Conservation (phyloP, 1,284 basidiomycete genomes). For the Cystobasidium sp. region DNA sequence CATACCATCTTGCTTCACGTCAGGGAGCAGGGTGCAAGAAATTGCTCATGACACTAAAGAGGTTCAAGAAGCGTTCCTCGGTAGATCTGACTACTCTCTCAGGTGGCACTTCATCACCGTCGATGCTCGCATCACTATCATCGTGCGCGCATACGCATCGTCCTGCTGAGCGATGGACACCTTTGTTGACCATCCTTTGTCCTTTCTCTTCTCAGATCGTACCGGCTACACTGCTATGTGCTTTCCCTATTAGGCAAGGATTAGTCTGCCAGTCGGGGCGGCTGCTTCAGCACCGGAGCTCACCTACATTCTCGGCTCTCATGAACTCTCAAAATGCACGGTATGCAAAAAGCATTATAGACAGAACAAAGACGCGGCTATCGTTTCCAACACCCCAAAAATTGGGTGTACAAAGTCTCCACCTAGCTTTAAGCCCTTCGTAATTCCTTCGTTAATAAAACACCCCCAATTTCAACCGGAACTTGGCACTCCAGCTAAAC, state of each 20-base stretch:
- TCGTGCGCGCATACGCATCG: no score
- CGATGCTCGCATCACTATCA: no score
- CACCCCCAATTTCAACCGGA: constrained; percentile 1
- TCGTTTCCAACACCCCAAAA: constrained; percentile 2
- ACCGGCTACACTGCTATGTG: constrained; percentile 1
- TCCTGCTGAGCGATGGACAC: no score
- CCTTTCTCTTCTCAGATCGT: constrained; percentile 2
- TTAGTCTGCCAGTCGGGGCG: constrained; percentile 1
- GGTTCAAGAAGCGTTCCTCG: no score
- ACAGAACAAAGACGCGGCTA: constrained; percentile 1
- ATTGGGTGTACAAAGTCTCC: constrained; percentile 1
- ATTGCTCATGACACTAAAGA: no score
- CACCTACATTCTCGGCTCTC: constrained; percentile 1
- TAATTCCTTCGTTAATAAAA: background rate
- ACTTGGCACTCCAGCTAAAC: constrained; percentile 1
- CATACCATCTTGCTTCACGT: no score
- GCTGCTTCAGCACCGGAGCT: constrained; percentile 1
- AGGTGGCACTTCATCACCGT: no score
- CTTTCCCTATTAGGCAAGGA: background rate
- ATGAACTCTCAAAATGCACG: constrained; percentile 1
- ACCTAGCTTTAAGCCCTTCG: constrained; percentile 1
- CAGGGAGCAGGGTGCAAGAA: no score
- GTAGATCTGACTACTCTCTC: no score
- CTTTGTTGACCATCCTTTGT: constrained; percentile 2
- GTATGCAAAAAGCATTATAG: background rate